Conservation (phyloP, 257 asterid species). For the Plectranthus barbatus region DNA sequence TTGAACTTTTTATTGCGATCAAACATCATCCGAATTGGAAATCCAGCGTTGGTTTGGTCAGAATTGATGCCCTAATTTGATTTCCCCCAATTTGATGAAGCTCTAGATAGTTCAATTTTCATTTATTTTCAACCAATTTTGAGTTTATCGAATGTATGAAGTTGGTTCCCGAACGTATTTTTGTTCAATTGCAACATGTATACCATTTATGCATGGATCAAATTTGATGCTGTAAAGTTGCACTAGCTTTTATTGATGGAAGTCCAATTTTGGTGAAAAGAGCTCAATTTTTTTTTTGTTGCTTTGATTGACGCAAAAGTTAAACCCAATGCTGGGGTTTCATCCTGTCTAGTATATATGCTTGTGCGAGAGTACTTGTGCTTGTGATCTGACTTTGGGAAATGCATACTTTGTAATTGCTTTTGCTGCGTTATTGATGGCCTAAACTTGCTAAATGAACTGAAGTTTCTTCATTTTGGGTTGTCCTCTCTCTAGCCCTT, state of each 20-base stretch:
- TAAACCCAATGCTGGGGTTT: background rate
- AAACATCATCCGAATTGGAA: conserved; percentile 11
- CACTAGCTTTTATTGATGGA: conserved; percentile 2
- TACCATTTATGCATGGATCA: conserved; percentile 21
- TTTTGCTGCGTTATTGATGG: background rate
- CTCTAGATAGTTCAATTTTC: conserved; percentile 18
- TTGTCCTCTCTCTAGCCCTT: too few species aligned
- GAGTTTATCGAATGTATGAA: background rate
- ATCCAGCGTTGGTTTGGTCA: conserved; percentile 5
- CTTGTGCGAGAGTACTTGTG: background rate
- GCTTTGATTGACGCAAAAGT: background rate
- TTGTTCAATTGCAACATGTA: background rate
- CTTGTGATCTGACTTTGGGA: conserved; percentile 1
- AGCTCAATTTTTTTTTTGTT: background rate
- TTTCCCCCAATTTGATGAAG: conserved; percentile 34
- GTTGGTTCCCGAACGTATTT: background rate
- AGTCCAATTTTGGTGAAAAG: conserved; percentile 7
- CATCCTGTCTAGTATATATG: background rate
- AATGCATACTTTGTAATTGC: too few species aligned
- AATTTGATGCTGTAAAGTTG: background rate
- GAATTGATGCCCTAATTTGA: conserved; percentile 14
- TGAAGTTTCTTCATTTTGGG: too few species aligned
- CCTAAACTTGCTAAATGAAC: too few species aligned
- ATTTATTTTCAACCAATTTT: conserved; percentile 3
- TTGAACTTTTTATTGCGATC: background rate